phyloP scores from a whole-genome alignment of 352 stramenopile species.

The Phytophthora ramorum region DNA sequence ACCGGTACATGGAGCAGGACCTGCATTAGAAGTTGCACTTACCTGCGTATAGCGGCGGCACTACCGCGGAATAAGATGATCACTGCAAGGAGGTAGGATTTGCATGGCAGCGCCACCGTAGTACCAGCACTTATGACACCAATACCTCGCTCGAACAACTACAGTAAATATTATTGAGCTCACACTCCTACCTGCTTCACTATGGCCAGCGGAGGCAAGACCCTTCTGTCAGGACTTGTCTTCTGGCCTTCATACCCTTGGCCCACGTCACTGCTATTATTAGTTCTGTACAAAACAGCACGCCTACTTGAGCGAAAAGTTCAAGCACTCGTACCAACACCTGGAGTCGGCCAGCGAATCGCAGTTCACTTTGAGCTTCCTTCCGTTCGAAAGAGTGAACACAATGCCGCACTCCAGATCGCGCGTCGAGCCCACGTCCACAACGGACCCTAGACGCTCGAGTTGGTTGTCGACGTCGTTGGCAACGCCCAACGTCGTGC shows the following conservation, averaged over 20 bases:
- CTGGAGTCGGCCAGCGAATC: constrained; percentile 77
- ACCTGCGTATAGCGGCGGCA: no score
- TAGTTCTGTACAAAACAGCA: constrained; percentile 40
- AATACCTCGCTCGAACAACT: constrained; percentile 4
- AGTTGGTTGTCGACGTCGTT: constrained; percentile 86
- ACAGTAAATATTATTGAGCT: constrained; percentile 37
- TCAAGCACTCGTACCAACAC: constrained; percentile 81
- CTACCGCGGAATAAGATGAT: background rate
- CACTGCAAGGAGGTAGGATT: constrained; percentile 13
- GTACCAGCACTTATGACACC: no score
- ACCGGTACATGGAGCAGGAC: no score
- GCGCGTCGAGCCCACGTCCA: constrained; percentile 67
- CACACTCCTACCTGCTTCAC: constrained; percentile 14
- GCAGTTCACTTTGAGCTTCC: constrained; percentile 69
- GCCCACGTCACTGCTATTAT: constrained; percentile 32
- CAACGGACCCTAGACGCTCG: constrained; percentile 65
- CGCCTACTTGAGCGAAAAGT: constrained; percentile 44
- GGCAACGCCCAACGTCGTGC: constrained; percentile 67
- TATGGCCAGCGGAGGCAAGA: constrained; percentile 18
- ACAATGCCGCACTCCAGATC: constrained; percentile 76
- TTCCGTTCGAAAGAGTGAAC: constrained; percentile 64
- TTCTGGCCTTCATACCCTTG: constrained; percentile 19
- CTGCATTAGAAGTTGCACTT: no score
- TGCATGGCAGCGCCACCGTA: no score
- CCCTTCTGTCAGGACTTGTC: constrained; percentile 27